Evolutionary conservation across 2,329 filamentous ascomycete species (phyloP).

Genomic region (Stachybotrys elegans): DNA sequence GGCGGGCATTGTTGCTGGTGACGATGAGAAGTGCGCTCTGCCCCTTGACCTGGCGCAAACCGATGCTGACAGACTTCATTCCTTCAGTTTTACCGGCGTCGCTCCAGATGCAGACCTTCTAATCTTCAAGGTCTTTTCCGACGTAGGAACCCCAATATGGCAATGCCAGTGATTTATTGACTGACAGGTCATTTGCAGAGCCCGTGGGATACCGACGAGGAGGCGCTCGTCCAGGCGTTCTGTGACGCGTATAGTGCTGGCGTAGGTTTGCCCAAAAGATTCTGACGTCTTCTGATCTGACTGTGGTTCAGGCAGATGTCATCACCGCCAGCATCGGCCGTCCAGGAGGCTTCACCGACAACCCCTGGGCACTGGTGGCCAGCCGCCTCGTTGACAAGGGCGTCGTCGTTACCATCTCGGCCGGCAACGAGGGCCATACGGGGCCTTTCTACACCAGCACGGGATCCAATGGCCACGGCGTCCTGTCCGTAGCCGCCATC

Average conservation of each 20-base stretch:
- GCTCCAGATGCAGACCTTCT: slow-evolving; percentile 39
- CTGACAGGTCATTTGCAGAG: slow-evolving; percentile 10
- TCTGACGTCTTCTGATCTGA: background rate
- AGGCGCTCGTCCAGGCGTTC: slow-evolving; percentile 28
- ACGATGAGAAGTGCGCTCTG: slow-evolving; percentile 27
- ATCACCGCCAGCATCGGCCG: slow-evolving; percentile 36
- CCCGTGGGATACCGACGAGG: slow-evolving; percentile 25
- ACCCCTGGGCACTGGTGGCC: slow-evolving; percentile 36
- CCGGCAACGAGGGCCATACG: slow-evolving; percentile 43
- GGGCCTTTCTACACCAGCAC: slow-evolving; percentile 41
- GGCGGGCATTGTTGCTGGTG: slow-evolving; percentile 43
- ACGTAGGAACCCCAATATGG: slow-evolving; percentile 13
- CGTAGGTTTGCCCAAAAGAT: slow-evolving; percentile 12
- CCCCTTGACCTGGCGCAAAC: too few species aligned
- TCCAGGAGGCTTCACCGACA: slow-evolving; percentile 32
- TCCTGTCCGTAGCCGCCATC: slow-evolving; percentile 31
- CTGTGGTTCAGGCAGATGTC: slow-evolving; percentile 29
- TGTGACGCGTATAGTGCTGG: slow-evolving; percentile 30
- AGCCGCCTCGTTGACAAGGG: slow-evolving; percentile 37
- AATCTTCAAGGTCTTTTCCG: slow-evolving; percentile 38
- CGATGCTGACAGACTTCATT: background rate
- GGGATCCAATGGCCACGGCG: slow-evolving; percentile 24
- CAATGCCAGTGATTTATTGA: background rate
- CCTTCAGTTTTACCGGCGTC: slow-evolving; percentile 34
- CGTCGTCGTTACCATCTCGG: slow-evolving; percentile 44